A percentile compares a stretch with the other conserved stretches of the same genome.
Evolutionary conservation across 768 basidiomycete species (phyloP).

Genomic region (Mycena leptocephala): DNA sequence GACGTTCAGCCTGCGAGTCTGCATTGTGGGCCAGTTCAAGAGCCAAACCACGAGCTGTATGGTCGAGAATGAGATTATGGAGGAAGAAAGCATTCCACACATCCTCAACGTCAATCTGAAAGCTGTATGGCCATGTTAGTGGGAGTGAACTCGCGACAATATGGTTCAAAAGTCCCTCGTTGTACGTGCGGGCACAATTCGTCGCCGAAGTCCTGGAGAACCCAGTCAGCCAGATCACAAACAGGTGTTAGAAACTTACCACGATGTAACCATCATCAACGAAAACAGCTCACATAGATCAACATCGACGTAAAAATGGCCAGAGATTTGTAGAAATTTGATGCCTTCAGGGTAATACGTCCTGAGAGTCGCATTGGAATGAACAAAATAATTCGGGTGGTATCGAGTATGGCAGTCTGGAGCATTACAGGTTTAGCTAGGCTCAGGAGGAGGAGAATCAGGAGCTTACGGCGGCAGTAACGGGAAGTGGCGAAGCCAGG

Average conservation of each 20-base stretch:
- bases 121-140: slow-evolving; percentile 11
- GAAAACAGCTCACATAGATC: slow-evolving; percentile 27
- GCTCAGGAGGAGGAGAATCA: too few species aligned
- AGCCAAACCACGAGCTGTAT: too few species aligned
- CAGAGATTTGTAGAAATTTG: slow-evolving; percentile 28
- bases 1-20: slow-evolving; percentile 36
- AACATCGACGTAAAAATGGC: slow-evolving; percentile 24
- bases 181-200: slow-evolving; percentile 49
- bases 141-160: slow-evolving; percentile 19
- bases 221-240: too few species aligned
- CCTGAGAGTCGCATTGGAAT: slow-evolving; percentile 29
- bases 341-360: slow-evolving; percentile 38
- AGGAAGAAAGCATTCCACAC: slow-evolving; percentile 47
- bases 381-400: slow-evolving; percentile 45
- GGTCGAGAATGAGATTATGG: too few species aligned
- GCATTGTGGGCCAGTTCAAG: slow-evolving; percentile 35
- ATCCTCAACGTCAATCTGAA: slow-evolving; percentile 37
- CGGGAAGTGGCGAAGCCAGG: slow-evolving; percentile 1
- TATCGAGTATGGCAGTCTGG: slow-evolving; percentile 49
- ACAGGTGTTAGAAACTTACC: not conserved
- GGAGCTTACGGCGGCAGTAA: slow-evolving; percentile 26
- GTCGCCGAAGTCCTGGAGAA: slow-evolving; percentile 41
- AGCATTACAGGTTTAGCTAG: too few species aligned
- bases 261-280: slow-evolving; percentile 18
- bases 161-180: slow-evolving; percentile 26